Evolutionary conservation across 2,329 filamentous ascomycete species (phyloP).

Genomic region (Dryadomyces quercus-mongolicae): DNA sequence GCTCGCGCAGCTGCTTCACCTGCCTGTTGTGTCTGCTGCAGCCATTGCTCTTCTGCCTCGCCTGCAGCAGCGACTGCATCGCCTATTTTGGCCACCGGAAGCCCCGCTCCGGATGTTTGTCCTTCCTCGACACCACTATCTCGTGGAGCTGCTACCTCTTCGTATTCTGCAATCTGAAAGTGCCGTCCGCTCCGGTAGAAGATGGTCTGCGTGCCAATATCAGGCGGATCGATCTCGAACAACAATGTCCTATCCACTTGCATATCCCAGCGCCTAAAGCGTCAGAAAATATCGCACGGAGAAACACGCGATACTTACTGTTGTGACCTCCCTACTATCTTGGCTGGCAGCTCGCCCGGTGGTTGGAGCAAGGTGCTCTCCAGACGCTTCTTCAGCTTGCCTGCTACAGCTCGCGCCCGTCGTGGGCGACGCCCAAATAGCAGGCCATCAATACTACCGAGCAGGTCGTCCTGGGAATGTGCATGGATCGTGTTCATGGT

Average conservation of each 20-base stretch:
- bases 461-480: background rate
- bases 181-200: conserved; percentile 88
- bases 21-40: conserved; percentile 21
- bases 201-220: conserved; percentile 86
- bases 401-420: conserved; percentile 9
- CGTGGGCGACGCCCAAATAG: conserved; percentile 8
- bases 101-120: conserved; percentile 59
- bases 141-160: conserved; percentile 86
- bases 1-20: conserved; percentile 13
- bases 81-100: conserved; percentile 80
- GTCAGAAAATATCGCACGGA: background rate
- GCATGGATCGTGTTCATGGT: conserved; percentile 3
- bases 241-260: conserved; percentile 71
- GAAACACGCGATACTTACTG: conserved; percentile 35
- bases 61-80: conserved; percentile 76
- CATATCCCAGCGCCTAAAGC: conserved; percentile 56
- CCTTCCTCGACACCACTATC: conserved; percentile 42
- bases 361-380: conserved; percentile 71
- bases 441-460: conserved; percentile 7
- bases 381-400: conserved; percentile 57
- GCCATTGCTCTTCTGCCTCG: conserved; percentile 56
- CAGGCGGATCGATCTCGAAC: conserved; percentile 78
- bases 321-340: conserved; percentile 84
- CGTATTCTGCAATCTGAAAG: conserved; percentile 85
- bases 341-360: conserved; percentile 63